Conservation (phyloP, 345 rosid genomes). For the Eucalyptus cloeziana region DNA sequence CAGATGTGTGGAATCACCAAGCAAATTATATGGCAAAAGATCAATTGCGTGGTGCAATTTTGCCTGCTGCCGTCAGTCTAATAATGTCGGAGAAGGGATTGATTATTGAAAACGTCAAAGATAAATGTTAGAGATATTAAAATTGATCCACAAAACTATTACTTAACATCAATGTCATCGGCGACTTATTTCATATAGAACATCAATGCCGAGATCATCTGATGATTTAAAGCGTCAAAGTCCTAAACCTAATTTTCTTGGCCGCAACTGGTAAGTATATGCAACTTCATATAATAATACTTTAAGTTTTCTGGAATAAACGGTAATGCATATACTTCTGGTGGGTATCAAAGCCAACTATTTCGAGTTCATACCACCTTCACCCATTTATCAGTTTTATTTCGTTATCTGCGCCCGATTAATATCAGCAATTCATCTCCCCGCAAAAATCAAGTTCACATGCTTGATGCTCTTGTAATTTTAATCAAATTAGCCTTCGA, state of each 20-base stretch:
- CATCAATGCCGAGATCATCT: neutral
- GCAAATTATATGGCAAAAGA: neutral
- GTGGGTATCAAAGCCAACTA: neutral
- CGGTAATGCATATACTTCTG: neutral
- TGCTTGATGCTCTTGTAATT: neutral
- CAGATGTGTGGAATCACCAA: neutral
- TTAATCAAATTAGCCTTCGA: neutral
- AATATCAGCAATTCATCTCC: neutral
- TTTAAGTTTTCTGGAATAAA: neutral
- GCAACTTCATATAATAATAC: neutral
- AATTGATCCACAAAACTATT: neutral
- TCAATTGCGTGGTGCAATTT: neutral
- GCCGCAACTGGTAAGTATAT: neutral
- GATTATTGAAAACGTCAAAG: neutral
- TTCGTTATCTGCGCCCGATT: neutral
- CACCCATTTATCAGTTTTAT: neutral
- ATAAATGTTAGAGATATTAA: neutral
- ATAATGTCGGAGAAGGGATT: neutral
- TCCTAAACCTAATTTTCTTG: neutral
- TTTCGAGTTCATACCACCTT: neutral
- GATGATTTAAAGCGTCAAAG: neutral
- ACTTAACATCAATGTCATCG: neutral
- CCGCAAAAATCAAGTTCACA: neutral
- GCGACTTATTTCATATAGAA: neutral
- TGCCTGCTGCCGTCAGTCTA: neutral